Conservation (phyloP, 2,329 filamentous ascomycete genomes). For the Canariomyces notabilis region DNA sequence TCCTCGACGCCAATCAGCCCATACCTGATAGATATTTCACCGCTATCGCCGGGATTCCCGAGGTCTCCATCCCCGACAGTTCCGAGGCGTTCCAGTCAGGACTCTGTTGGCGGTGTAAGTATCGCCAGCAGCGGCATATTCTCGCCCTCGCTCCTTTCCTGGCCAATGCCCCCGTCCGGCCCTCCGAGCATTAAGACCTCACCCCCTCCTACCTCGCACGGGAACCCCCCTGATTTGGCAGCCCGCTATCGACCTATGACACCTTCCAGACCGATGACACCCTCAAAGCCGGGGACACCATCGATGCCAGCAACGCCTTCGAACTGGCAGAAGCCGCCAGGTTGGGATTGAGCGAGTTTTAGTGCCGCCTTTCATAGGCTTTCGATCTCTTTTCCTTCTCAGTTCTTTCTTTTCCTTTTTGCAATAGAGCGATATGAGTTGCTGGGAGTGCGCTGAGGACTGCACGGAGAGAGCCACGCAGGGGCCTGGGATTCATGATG, state of each 20-base stretch:
- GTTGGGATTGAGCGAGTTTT: slow-evolving; percentile 13
- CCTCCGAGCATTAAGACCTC: slow-evolving; percentile 6
- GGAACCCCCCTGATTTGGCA: slow-evolving; percentile 1
- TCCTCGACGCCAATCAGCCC: slow-evolving; percentile 12
- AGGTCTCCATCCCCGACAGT: slow-evolving; percentile 16
- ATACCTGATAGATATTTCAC: slow-evolving; percentile 14
- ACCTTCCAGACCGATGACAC: neutral
- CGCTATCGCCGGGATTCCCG: slow-evolving; percentile 16
- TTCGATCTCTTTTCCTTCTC: neutral
- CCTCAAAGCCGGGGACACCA: neutral
- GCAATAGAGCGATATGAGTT: neutral
- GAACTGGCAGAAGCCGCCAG: slow-evolving; percentile 16
- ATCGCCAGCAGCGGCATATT: slow-evolving; percentile 24
- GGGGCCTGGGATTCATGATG: neutral
- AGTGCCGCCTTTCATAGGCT: too few species aligned
- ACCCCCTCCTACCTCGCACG: slow-evolving; percentile 13
- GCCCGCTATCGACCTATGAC: slow-evolving; percentile 8
- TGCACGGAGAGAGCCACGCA: neutral
- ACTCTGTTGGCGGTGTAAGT: slow-evolving; percentile 20
- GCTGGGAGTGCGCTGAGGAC: neutral
- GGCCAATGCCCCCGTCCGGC: slow-evolving; percentile 21
- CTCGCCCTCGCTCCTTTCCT: slow-evolving; percentile 20
- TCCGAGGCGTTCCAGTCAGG: slow-evolving; percentile 17
- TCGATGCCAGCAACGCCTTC: slow-evolving; percentile 13
- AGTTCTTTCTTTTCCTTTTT: neutral